Evolutionary conservation across 2,329 filamentous ascomycete genomes (phyloP).

Genomic region (Nothophoma quercina): DNA sequence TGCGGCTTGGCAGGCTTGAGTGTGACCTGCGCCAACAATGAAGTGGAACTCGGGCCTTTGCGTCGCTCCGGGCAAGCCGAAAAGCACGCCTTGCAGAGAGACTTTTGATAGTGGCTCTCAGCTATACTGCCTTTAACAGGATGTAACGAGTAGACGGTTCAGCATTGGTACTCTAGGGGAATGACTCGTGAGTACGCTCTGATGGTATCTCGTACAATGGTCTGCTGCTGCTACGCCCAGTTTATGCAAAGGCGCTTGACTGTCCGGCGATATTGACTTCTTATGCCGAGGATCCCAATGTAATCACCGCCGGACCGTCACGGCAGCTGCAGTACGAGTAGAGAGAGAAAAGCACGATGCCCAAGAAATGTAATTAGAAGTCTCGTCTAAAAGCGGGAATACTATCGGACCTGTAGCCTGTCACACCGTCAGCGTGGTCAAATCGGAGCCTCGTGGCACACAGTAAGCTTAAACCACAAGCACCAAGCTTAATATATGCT

Average conservation of each 20-base stretch:
- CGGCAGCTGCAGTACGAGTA: not conserved
- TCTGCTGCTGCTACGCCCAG: slow-evolving; percentile 7
- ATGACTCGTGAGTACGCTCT: slow-evolving; percentile 15
- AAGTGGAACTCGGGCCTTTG: slow-evolving; percentile 39
- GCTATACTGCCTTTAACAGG: slow-evolving; percentile 29
- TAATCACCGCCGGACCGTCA: slow-evolving; percentile 10
- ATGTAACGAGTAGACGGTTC: slow-evolving; percentile 23
- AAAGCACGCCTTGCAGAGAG: slow-evolving; percentile 28
- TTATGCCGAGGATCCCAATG: slow-evolving; percentile 6
- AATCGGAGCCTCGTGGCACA: slow-evolving; percentile 36
- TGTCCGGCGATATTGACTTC: slow-evolving; percentile 5
- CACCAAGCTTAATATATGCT: slow-evolving; percentile 41
- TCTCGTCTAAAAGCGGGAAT: slow-evolving; percentile 3
- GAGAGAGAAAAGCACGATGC: not conserved
- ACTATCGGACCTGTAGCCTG: slow-evolving; percentile 1
- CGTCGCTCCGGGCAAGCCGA: slow-evolving; percentile 43
- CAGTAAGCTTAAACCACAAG: slow-evolving; percentile 46
- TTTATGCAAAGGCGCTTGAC: slow-evolving; percentile 16
- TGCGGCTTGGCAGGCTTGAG: slow-evolving; percentile 45
- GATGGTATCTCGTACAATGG: not conserved
- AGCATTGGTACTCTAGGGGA: slow-evolving; percentile 6
- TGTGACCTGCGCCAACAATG: slow-evolving; percentile 45
- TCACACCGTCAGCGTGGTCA: slow-evolving; percentile 25
- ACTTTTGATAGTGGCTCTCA: slow-evolving; percentile 23
- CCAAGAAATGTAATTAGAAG: slow-evolving; percentile 6